phyloP scores from a whole-genome alignment of 371 early-diverging fungal species.

The Mucor piriformis region DNA sequence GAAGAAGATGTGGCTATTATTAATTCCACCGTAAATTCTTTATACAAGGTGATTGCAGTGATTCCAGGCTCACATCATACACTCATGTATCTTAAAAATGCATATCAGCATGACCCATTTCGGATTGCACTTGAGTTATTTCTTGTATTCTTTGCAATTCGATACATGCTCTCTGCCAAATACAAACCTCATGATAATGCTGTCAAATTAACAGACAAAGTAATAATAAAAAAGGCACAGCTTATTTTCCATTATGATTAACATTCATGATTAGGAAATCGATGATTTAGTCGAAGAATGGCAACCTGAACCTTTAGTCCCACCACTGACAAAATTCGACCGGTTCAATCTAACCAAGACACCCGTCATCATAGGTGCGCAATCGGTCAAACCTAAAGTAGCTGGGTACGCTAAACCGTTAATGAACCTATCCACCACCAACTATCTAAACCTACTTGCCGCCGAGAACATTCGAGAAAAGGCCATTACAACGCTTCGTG shows the following conservation, averaged over 20 bases:
- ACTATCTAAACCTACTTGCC: slow-evolving; percentile 85
- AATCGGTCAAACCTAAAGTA: slow-evolving; percentile 61
- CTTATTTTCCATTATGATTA: no score
- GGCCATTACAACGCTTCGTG: slow-evolving; percentile 86
- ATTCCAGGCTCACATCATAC: slow-evolving; percentile 82
- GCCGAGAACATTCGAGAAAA: slow-evolving; percentile 80
- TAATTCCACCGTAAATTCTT: slow-evolving; percentile 48
- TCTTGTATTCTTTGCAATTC: slow-evolving; percentile 86
- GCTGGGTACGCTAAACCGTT: slow-evolving; percentile 58
- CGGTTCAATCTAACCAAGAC: slow-evolving; percentile 78
- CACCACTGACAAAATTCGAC: slow-evolving; percentile 72
- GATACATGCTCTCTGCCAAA: slow-evolving; percentile 86
- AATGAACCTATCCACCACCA: slow-evolving; percentile 85
- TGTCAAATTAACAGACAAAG: slow-evolving; percentile 85
- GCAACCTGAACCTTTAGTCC: slow-evolving; percentile 96
- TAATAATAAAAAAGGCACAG: slow-evolving; percentile 35
- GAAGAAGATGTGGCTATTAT: slow-evolving; percentile 46
- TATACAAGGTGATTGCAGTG: slow-evolving; percentile 42
- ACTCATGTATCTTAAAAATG: slow-evolving; percentile 83
- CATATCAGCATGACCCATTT: slow-evolving; percentile 96
- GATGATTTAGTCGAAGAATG: slow-evolving; percentile 95
- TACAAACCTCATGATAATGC: slow-evolving; percentile 85
- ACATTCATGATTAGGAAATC: no score
- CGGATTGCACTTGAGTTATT: slow-evolving; percentile 87
- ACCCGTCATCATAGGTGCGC: slow-evolving; percentile 75